Evolutionary conservation across 148 eudicot genomes (phyloP).

Genomic region (Tetragonia tetragonoides): DNA sequence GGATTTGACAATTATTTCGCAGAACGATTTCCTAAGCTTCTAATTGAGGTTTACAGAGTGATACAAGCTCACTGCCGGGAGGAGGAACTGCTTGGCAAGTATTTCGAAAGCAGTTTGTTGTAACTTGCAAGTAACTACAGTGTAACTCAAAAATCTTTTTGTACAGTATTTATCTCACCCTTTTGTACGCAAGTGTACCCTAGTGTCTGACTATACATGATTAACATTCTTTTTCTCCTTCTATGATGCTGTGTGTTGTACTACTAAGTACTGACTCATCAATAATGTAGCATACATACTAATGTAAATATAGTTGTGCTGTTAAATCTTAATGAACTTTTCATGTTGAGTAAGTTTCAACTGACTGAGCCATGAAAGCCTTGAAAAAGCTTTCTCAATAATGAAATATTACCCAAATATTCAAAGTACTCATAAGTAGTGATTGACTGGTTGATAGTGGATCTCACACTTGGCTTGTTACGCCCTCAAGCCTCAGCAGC

Average conservation of each 20-base stretch:
- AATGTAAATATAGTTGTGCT: too few species aligned
- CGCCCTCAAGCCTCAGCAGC: too few species aligned
- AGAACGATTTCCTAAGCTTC: slow-evolving; percentile 69
- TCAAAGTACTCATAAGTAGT: too few species aligned
- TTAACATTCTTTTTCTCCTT: neutral
- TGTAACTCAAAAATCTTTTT: slow-evolving; percentile 1
- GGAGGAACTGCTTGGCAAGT: slow-evolving; percentile 66
- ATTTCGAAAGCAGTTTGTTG: slow-evolving; percentile 45
- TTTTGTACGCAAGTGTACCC: slow-evolving; percentile 10
- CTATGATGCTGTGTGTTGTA: neutral
- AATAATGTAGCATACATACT: neutral
- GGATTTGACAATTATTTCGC: slow-evolving; percentile 79
- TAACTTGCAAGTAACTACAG: slow-evolving; percentile 4
- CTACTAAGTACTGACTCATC: neutral
- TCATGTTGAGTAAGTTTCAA: too few species aligned
- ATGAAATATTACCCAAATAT: too few species aligned
- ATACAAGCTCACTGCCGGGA: slow-evolving; percentile 50
- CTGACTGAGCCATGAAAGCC: too few species aligned
- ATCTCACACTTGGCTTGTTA: too few species aligned
- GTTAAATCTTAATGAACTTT: too few species aligned
- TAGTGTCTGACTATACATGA: slow-evolving; percentile 3
- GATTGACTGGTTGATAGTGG: too few species aligned
- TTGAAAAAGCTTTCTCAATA: too few species aligned
- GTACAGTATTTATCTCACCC: slow-evolving; percentile 12
- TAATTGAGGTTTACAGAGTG: slow-evolving; percentile 78